Evolutionary conservation across 495 filamentous ascomycete genomes (phyloP).

Genomic region (Elasticomyces elasticus): DNA sequence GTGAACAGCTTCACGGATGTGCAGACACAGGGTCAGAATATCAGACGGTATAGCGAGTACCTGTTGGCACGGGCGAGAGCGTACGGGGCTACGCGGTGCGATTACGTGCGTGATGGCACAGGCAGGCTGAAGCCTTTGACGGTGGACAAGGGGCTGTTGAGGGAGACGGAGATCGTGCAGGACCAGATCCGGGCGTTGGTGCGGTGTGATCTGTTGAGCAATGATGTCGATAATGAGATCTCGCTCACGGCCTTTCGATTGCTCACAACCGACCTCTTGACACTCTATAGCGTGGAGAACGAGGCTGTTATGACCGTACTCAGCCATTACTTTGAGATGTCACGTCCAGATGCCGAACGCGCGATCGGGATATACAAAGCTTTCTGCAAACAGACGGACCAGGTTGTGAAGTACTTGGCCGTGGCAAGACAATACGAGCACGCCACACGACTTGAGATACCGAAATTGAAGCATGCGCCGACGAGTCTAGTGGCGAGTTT

Average conservation of each 20-base stretch:
- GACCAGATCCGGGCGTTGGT: slow-evolving; percentile 75
- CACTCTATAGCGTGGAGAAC: slow-evolving; percentile 89
- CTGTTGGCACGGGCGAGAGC: slow-evolving; percentile 71
- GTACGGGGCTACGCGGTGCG: slow-evolving; percentile 71
- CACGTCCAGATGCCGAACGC: slow-evolving; percentile 80
- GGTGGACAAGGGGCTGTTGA: slow-evolving; percentile 83
- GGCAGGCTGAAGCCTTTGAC: slow-evolving; percentile 73
- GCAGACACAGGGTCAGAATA: slow-evolving; percentile 93
- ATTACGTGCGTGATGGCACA: slow-evolving; percentile 80
- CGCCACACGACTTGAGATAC: slow-evolving; percentile 85
- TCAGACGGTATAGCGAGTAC: slow-evolving; percentile 83
- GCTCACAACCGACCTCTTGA: slow-evolving; percentile 80
- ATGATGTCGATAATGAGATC: slow-evolving; percentile 94
- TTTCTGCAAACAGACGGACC: slow-evolving; percentile 86
- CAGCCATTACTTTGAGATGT: slow-evolving; percentile 99
- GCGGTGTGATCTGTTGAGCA: slow-evolving; percentile 79
- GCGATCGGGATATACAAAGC: slow-evolving; percentile 87
- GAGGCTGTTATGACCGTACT: slow-evolving; percentile 97
- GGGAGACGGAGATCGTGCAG: slow-evolving; percentile 89
- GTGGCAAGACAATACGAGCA: slow-evolving; percentile 82
- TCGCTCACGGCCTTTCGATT: slow-evolving; percentile 91
- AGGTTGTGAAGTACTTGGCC: slow-evolving; percentile 80
- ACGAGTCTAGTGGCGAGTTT: slow-evolving; percentile 79
- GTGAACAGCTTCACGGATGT: slow-evolving; percentile 88
- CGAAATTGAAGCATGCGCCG: slow-evolving; percentile 94